Percentiles rank a stretch among this genome's conserved stretches.
Conservation (phyloP, 78 protist species). For the Cavenderia fasciculata region DNA sequence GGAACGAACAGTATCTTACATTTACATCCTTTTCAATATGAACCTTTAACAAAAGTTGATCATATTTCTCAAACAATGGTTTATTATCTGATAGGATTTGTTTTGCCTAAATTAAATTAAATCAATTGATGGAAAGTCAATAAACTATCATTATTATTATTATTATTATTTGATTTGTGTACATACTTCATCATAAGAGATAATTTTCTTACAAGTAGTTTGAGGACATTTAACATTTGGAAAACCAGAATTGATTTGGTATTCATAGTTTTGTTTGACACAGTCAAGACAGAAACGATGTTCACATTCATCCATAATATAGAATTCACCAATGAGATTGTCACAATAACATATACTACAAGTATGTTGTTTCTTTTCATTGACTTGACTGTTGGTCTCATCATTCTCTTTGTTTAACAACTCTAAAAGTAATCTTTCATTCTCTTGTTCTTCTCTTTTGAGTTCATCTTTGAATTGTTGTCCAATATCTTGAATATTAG, state of each 20-base stretch:
- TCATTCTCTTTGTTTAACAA: conserved; percentile 10
- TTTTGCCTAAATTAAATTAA: background rate
- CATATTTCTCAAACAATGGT: conserved; percentile 12
- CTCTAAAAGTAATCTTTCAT: conserved; percentile 43
- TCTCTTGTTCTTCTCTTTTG: conserved; percentile 11
- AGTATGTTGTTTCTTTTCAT: background rate
- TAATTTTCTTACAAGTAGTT: background rate
- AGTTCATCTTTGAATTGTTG: background rate
- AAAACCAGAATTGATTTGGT: conserved; percentile 17
- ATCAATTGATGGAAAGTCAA: background rate
- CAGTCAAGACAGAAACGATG: conserved; percentile 49
- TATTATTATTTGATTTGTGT: background rate
- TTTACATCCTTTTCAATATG: conserved; percentile 1
- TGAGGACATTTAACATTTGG: conserved; percentile 42
- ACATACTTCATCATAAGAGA: conserved; percentile 31
- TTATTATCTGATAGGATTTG: background rate
- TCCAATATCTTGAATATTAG: background rate
- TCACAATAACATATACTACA: conserved; percentile 52
- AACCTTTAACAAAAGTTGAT: background rate
- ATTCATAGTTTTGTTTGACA: background rate
- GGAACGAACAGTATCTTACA: conserved; percentile 7
- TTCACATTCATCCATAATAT: conserved; percentile 65
- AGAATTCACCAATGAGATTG: conserved; percentile 22
- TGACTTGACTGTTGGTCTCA: background rate
- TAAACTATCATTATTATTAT: background rate